Evolutionary conservation across 2,329 filamentous ascomycete species (phyloP).

Genomic region (Drechslerella stenobrocha): DNA sequence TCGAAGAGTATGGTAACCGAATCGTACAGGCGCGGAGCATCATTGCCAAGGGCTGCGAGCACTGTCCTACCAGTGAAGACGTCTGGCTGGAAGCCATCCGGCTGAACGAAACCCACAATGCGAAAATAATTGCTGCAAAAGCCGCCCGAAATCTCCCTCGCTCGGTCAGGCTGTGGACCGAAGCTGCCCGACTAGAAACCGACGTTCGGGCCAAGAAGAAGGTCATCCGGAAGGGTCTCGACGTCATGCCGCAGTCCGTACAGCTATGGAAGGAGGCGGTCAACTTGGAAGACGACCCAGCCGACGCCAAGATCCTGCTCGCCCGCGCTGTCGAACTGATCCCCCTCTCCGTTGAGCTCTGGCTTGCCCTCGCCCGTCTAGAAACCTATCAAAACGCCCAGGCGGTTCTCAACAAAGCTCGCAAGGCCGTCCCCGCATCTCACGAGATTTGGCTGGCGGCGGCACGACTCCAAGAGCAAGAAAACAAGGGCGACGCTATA

Average conservation of each 20-base stretch:
- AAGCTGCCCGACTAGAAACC: slow-evolving; percentile 88
- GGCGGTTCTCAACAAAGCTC: slow-evolving; percentile 90
- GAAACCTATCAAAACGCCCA: slow-evolving; percentile 90
- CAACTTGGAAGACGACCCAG: slow-evolving; percentile 87
- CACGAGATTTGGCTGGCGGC: slow-evolving; percentile 97
- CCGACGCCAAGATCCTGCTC: slow-evolving; percentile 82
- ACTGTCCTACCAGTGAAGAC: slow-evolving; percentile 92
- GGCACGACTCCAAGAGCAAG: slow-evolving; percentile 83
- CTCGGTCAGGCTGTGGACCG: slow-evolving; percentile 88
- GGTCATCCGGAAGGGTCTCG: slow-evolving; percentile 85
- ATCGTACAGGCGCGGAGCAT: slow-evolving; percentile 84
- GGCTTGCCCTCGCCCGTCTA: slow-evolving; percentile 87
- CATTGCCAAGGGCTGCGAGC: slow-evolving; percentile 82
- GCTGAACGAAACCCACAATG: slow-evolving; percentile 86
- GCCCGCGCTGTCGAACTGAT: slow-evolving; percentile 96
- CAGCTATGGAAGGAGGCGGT: slow-evolving; percentile 98
- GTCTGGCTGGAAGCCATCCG: slow-evolving; percentile 96
- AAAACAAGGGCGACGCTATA: slow-evolving; percentile 76
- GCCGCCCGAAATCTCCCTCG: slow-evolving; percentile 89
- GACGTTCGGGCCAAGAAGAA: slow-evolving; percentile 84
- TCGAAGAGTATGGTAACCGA: slow-evolving; percentile 92
- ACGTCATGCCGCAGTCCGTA: slow-evolving; percentile 91
- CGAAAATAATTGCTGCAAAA: slow-evolving; percentile 90
- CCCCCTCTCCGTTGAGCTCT: slow-evolving; percentile 87
- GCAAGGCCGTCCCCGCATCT: slow-evolving; percentile 89